Evolutionary conservation across 257 asterid genomes (phyloP), one percentile per base, ranked within the genome.

Genomic region (Nicotiana tomentosiformis): DNA sequence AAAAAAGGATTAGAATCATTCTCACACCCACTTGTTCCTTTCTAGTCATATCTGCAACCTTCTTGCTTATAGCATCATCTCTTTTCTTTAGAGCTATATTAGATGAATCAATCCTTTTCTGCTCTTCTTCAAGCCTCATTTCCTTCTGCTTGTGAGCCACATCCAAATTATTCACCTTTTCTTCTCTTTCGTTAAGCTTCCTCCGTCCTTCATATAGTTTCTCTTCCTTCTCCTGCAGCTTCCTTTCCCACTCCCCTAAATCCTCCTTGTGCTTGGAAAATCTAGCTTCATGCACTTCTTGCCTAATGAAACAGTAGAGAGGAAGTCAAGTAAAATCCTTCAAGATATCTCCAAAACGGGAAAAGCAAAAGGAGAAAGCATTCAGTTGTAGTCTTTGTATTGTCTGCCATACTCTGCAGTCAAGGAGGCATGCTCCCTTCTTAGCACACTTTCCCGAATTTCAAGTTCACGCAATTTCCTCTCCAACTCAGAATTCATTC

Each of bases 211-310:
- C 94, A 81, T 91, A 89, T 53, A 91, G 88, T 87, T 90, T 93
- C 89, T 93, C 95, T 89, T 95, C 98, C 64, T 90, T 93, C 89
- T 93, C 98, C 86, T 93, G 99, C 84, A 95, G 90, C 87, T 91
- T 93, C 82, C 85, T 90, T 86, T 94, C 98, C 98, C 97, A 91
- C 82, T 85, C 92, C 74, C 60, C 85, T 84, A 94, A 82, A 79
- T 91, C 97, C 86, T 95, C 89, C 85, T 86, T 94, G 55, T 88
- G 95, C 89, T 90, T 92, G 86, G 90, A 80, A 64, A 90, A 77
- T 46, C 84, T 84, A 57, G 90, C 90, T 86, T 88, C 96, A 66
- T 93, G 97, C 51, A 95, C 93, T 86, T 91, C 95, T 88, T 92
- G 90, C 88, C 98, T 95, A 83, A 82, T 78, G 78, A 70, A 81